Base-by-base conservation (phyloP, 305 asterid genomes). In the Salvia sclarea region DNA sequence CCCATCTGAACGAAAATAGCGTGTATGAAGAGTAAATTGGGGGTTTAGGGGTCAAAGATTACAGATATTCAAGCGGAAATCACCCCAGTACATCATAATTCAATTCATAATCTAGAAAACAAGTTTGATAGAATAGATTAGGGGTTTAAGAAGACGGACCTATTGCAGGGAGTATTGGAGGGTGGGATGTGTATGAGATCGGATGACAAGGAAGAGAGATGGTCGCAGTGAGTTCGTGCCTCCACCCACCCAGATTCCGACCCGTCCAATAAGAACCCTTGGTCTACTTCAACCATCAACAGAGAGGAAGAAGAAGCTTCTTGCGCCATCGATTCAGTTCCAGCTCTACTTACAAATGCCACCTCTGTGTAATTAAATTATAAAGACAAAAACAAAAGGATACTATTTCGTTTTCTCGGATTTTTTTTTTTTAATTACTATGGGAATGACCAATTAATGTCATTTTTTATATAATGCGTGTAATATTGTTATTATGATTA, bases 201-300 rank as follows among this genome's bases (percentile, higher is more conserved):
- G 17, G 84, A 38, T 10, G 90, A 83, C n/a, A 93, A 18, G 0
- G 86, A 78, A 44, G 5, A 70, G 47, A 92, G 81, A 75, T 92
- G 97, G 70, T 90, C 95, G 79, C 98, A 92, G 83, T 78, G 87
- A 49, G 90, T 85, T 66, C 85, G 83, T 69, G 97, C 88, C 80
- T 92, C 95, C 59, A 92, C 96, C 93, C 95, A 88, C 8, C 96
- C 98, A 44, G 90, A 74, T 35, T 79, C 94, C 2, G 82, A 85
- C 10, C 96, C 96, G 70, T 85, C 76, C 17, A 85, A 47, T 44
- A 61, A 28, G 61, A 77, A 60, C 6, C 74, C 76, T 18, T 81
- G 78, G 38, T 75, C 85, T 35, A 82, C 92, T 69, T 55, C 70
- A 3, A 25, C 49, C 38, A 48, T 10, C 50, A 64, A 66, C 30